phyloP scores from a whole-genome alignment of 2,329 filamentous ascomycete genomes.

The Berkeleyomyces rouxiae region DNA sequence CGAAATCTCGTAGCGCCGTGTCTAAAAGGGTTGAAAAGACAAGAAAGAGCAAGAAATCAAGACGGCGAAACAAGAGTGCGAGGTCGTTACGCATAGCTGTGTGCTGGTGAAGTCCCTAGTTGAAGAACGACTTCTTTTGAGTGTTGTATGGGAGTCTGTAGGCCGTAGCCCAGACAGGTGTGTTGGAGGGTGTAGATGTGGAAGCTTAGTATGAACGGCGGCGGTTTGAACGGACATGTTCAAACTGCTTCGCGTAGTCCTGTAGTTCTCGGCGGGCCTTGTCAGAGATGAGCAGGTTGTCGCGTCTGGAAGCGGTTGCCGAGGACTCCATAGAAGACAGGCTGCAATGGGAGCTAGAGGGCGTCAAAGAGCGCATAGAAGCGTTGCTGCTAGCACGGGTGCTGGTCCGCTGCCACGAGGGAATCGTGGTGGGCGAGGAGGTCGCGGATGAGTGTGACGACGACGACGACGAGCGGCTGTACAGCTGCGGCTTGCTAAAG shows the following conservation, averaged over 20 bases:
- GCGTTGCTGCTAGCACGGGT: constrained; percentile 17
- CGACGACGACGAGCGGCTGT: constrained; percentile 32
- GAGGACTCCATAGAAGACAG: constrained; percentile 61
- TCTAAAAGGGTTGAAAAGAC: constrained; percentile 12
- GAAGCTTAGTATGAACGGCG: constrained; percentile 36
- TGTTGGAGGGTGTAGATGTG: neutral
- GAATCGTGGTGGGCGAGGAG: constrained; percentile 13
- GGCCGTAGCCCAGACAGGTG: neutral
- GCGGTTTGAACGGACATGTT: constrained; percentile 52
- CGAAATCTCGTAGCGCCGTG: neutral
- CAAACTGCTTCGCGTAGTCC: constrained; percentile 77
- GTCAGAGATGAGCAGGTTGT: constrained; percentile 47
- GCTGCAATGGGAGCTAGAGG: constrained; percentile 71
- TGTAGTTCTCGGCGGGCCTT: constrained; percentile 65
- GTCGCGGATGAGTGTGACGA: constrained; percentile 21
- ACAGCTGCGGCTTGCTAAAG: constrained; percentile 48
- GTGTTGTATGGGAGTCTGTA: neutral
- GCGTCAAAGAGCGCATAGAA: constrained; percentile 33
- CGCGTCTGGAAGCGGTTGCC: constrained; percentile 31
- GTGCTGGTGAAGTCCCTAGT: neutral
- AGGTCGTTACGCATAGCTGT: constrained; percentile 16
- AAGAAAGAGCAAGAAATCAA: constrained; percentile 11
- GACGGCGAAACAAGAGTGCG: constrained; percentile 14
- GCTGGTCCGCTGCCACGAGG: constrained; percentile 19
- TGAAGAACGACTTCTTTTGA: constrained; percentile 2